phyloP scores from a whole-genome alignment of 768 basidiomycete species.

The Leccinum broughii region DNA sequence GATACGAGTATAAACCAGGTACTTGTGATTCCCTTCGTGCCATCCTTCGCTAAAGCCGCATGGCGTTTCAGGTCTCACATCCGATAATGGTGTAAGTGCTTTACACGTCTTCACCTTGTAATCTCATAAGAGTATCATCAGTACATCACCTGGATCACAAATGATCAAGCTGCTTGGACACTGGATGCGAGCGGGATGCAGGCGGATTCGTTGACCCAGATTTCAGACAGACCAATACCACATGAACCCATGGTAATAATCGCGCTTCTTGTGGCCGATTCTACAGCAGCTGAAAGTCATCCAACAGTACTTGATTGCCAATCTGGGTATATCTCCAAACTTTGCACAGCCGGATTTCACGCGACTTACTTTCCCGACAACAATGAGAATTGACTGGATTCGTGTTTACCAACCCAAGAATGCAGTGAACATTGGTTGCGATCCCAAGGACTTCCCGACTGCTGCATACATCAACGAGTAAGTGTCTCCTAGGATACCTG shows the following conservation, averaged over 20 bases:
- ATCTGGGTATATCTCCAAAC: slow-evolving; percentile 82
- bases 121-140: slow-evolving; percentile 27
- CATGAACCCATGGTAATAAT: slow-evolving; percentile 78
- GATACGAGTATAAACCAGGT: slow-evolving; percentile 80
- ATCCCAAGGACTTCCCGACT: slow-evolving; percentile 79
- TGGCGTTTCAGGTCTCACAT: slow-evolving; percentile 20
- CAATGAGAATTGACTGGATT: slow-evolving; percentile 83
- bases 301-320: slow-evolving; percentile 75
- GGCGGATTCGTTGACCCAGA: slow-evolving; percentile 55
- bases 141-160: slow-evolving; percentile 82
- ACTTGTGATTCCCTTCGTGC: slow-evolving; percentile 21
- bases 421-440: slow-evolving; percentile 79
- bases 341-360: slow-evolving; percentile 76
- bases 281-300: background rate
- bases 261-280: background rate
- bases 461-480: slow-evolving; percentile 75
- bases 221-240: slow-evolving; percentile 67
- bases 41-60: background rate
- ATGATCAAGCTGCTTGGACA: slow-evolving; percentile 67
- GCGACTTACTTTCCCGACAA: slow-evolving; percentile 69
- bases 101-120: background rate
- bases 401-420: slow-evolving; percentile 83
- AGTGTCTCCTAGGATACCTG: slow-evolving; percentile 18
- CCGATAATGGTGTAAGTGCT: slow-evolving; percentile 49
- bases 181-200: slow-evolving; percentile 61